Base-by-base conservation (phyloP, 345 rosid species). In the Combretum micranthum region DNA sequence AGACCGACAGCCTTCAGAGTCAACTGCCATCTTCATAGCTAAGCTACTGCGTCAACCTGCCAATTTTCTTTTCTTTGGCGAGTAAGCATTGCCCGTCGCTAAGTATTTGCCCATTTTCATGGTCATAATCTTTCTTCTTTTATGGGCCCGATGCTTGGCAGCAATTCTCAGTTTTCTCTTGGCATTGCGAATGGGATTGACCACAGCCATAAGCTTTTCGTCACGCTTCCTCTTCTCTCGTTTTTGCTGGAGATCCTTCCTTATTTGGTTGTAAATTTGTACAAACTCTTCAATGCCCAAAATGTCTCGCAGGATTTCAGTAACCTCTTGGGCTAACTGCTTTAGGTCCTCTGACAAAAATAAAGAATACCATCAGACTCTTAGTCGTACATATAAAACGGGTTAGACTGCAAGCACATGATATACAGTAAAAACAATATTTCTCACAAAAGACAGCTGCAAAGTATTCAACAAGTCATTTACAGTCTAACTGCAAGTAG, bases 91-190 rank as follows among this genome's bases (percentile, higher is more conserved):
- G 5, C 39, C 39, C 9, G 39, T 32, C 9, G 10, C 39, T 32
- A 32, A 32, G 39, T 32, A 80, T 71, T 89, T 77, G 46, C 81
- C 81, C 81, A 86, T 62, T 67, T 80, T 86, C 77, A 82, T 64
- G 7, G 83, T 69, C 68, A 71, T 76, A n/a, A 83, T 79, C 81
- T 80, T 93, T 69, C 99, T 80, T 60, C 66, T 89, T 83, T 89
- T 93, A 81, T 83, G 74, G 47, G 72, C 83, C 20, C 80, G 71
- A 49, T 82, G 83, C 85, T 89, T 93, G 52, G 81, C 81, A 14
- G 97, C 82, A 17, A 80, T 58, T 65, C 85, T 82, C 47, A 83
- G 66, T 75, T 89, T 93, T 76, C 99, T 85, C 83, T 87, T 87
- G 22, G 96, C 96, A 60, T 80, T 83, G 37, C 95, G 70, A 64